These are phyloP conservation scores for Mycena belliarum DNA, from an alignment of 768 basidiomycete species.

Conservation along the genomic window DNA sequence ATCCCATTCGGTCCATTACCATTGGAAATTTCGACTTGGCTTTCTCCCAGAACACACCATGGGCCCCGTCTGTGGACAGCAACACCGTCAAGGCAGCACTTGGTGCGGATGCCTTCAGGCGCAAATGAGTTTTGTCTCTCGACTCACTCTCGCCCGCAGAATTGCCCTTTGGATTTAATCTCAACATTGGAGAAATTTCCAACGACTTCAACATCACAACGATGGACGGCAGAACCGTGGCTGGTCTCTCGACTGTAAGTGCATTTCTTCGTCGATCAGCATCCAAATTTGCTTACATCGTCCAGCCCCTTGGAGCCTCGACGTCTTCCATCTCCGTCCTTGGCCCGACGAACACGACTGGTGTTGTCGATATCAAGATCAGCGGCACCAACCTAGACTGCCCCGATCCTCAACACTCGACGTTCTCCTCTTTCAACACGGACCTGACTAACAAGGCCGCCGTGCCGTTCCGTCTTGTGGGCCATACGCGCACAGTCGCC, in stretches of 20 bases:
- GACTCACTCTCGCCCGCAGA: conserved; percentile 36
- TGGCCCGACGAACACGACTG: conserved; percentile 55
- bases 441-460: conserved; percentile 51
- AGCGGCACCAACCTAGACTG: conserved; percentile 51
- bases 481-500: conserved; percentile 60
- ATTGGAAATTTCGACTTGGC: conserved; percentile 60
- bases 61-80: conserved; percentile 59
- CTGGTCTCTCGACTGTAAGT: conserved; percentile 58
- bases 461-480: conserved; percentile 59
- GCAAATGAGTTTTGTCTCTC: neutral
- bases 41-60: conserved; percentile 55
- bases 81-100: conserved; percentile 60
- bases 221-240: conserved; percentile 48
- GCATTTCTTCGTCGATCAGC: neutral
- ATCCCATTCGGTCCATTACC: conserved; percentile 63
- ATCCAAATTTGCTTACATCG: neutral
- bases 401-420: conserved; percentile 46
- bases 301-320: conserved; percentile 62
- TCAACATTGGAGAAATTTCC: conserved; percentile 59
- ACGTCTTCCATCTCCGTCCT: conserved; percentile 58
- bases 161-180: conserved; percentile 69
- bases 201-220: conserved; percentile 65
- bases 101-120: conserved; percentile 38
- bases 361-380: conserved; percentile 66
- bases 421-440: conserved; percentile 56